phyloP scores from a whole-genome alignment of 108 stramenopile genomes.

The Cyclostephanos tholiformis region DNA sequence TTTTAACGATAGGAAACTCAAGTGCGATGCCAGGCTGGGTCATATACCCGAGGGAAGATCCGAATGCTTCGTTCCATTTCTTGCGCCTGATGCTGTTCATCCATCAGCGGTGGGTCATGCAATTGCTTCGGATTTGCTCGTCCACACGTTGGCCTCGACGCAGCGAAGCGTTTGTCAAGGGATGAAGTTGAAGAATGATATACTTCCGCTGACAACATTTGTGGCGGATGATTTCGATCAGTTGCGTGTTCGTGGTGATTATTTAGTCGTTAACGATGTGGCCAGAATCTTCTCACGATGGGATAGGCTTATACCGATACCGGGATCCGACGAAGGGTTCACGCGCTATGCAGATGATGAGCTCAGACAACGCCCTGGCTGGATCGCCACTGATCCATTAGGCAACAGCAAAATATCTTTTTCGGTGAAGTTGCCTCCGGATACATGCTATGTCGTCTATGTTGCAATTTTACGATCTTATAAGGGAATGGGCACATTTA shows the following conservation, averaged over 20 bases:
- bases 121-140: slow-evolving; percentile 57
- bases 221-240: slow-evolving; percentile 40
- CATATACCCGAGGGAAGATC: slow-evolving; percentile 35
- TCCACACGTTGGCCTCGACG: slow-evolving; percentile 49
- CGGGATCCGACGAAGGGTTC: slow-evolving; percentile 36
- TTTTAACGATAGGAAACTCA: slow-evolving; percentile 29
- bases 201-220: slow-evolving; percentile 50
- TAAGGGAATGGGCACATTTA: slow-evolving; percentile 56
- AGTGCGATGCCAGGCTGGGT: slow-evolving; percentile 42
- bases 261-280: slow-evolving; percentile 61
- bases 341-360: slow-evolving; percentile 42
- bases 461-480: slow-evolving; percentile 62
- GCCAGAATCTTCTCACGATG: slow-evolving; percentile 46
- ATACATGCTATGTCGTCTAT: slow-evolving; percentile 54
- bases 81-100: slow-evolving; percentile 64
- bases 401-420: slow-evolving; percentile 55
- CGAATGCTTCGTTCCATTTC: slow-evolving; percentile 55
- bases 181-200: slow-evolving; percentile 6
- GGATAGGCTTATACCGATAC: slow-evolving; percentile 45
- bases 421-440: slow-evolving; percentile 50
- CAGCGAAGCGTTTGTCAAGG: slow-evolving; percentile 36
- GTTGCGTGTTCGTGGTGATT: slow-evolving; percentile 45
- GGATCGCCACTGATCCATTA: slow-evolving; percentile 61
- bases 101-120: slow-evolving; percentile 56
- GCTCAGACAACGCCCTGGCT: slow-evolving; percentile 50